Conservation (phyloP, 2,329 filamentous ascomycete species). For the Clonostachys byssicola region DNA sequence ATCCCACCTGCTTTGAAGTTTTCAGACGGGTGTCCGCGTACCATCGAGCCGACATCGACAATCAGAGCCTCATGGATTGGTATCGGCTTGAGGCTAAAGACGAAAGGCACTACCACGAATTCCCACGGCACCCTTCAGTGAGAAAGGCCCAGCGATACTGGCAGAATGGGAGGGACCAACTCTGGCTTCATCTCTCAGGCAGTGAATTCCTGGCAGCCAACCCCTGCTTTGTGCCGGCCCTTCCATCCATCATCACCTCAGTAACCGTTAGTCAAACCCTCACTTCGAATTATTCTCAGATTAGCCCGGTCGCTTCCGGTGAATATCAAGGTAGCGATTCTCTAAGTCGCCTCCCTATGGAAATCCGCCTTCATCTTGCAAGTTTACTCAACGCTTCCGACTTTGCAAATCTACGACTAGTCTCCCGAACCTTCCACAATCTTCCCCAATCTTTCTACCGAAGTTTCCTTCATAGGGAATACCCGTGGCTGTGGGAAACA, state of each 20-base stretch:
- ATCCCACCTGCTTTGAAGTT: slow-evolving; percentile 3
- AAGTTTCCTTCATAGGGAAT: not conserved
- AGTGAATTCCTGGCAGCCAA: slow-evolving; percentile 2
- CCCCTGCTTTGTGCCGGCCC: slow-evolving; percentile 2
- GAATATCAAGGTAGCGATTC: too few relatives aligned
- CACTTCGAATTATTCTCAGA: not conserved
- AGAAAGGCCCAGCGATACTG: not conserved
- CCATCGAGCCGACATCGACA: slow-evolving; percentile 1
- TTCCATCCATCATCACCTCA: slow-evolving; percentile 6
- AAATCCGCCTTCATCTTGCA: not conserved
- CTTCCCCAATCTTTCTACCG: not conserved
- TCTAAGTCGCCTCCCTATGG: not conserved
- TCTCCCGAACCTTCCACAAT: not conserved
- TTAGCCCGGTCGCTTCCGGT: too few relatives aligned
- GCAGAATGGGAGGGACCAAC: not conserved
- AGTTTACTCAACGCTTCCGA: not conserved
- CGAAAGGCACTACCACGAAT: not conserved
- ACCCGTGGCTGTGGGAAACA: not conserved
- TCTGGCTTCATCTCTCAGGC: not conserved
- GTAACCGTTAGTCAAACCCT: not conserved
- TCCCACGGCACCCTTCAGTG: not conserved
- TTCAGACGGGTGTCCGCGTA: slow-evolving; percentile 3
- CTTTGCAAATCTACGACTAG: not conserved
- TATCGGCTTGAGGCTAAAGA: not conserved
- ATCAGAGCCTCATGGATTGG: slow-evolving; percentile 1